These are phyloP conservation scores for Amanita subjunquillea DNA, from an alignment of 768 basidiomycete species.

Conservation along the genomic window DNA sequence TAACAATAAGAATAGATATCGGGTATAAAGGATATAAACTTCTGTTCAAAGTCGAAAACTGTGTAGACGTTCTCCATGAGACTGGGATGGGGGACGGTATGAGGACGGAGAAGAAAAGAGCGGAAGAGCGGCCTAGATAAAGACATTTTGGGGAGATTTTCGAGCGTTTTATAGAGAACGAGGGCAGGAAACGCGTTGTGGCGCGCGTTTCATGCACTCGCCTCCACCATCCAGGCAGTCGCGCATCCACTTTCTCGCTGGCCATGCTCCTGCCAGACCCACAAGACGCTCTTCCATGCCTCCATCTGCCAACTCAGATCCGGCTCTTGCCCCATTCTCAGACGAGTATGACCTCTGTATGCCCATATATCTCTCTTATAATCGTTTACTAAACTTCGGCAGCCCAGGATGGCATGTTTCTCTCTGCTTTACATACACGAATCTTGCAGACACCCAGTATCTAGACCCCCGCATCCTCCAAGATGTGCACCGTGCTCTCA, in stretches of 20 bases:
- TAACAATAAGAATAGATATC: background rate
- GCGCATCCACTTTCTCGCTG: background rate
- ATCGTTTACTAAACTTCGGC: constrained; percentile 6
- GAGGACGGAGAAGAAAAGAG: background rate
- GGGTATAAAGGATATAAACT: background rate
- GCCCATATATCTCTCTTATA: background rate
- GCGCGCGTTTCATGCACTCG: background rate
- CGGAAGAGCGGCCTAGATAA: no score
- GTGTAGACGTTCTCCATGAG: constrained; percentile 37
- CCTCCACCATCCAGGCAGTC: constrained; percentile 1
- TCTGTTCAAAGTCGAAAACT: constrained; percentile 25
- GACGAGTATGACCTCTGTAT: constrained; percentile 72
- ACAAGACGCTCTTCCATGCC: background rate
- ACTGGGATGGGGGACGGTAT: background rate
- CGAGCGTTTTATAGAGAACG: background rate
- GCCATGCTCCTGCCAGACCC: background rate
- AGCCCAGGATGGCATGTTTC: constrained; percentile 66
- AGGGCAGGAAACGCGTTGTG: background rate
- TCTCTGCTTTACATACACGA: background rate
- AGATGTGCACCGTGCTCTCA: constrained; percentile 69
- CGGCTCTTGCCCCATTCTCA: background rate
- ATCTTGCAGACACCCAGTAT: background rate
- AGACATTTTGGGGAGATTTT: no score
- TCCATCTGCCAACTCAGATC: background rate
- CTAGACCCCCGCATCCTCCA: constrained; percentile 73